phyloP scores from a whole-genome alignment of 306 rosid genomes.

The Quercus engelmannii region DNA sequence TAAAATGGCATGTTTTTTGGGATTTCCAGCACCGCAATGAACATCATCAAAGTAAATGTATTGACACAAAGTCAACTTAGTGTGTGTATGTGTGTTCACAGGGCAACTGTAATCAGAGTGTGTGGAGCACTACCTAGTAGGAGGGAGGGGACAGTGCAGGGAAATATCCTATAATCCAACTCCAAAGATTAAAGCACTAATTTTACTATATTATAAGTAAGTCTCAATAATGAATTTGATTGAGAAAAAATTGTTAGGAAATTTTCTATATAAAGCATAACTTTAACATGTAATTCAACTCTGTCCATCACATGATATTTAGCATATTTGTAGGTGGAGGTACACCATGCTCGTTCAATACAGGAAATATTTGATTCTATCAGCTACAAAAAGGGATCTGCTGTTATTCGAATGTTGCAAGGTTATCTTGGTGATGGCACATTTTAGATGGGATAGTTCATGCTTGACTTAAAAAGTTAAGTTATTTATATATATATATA shows the following conservation, averaged over 20 bases:
- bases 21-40: neutral
- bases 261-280: neutral
- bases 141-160: neutral
- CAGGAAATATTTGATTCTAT: slow-evolving; percentile 49
- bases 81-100: neutral
- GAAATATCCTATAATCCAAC: neutral
- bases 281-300: slow-evolving; percentile 1
- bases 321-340: slow-evolving; percentile 44
- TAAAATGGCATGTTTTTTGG: neutral
- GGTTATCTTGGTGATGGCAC: slow-evolving; percentile 46
- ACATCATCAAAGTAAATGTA: neutral
- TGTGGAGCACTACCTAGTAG: neutral
- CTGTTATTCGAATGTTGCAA: slow-evolving; percentile 58
- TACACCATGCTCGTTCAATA: slow-evolving; percentile 46
- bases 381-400: slow-evolving; percentile 54
- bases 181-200: neutral
- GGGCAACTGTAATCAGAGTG: no score
- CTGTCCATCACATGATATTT: neutral
- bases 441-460: slow-evolving; percentile 38
- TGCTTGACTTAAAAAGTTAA: neutral
- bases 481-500: no score
- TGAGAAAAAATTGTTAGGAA: neutral
- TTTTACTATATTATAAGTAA: neutral
- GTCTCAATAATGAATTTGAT: neutral
- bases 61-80: neutral